phyloP scores from a whole-genome alignment of 768 basidiomycete species.

The Tricholoma sp. region DNA sequence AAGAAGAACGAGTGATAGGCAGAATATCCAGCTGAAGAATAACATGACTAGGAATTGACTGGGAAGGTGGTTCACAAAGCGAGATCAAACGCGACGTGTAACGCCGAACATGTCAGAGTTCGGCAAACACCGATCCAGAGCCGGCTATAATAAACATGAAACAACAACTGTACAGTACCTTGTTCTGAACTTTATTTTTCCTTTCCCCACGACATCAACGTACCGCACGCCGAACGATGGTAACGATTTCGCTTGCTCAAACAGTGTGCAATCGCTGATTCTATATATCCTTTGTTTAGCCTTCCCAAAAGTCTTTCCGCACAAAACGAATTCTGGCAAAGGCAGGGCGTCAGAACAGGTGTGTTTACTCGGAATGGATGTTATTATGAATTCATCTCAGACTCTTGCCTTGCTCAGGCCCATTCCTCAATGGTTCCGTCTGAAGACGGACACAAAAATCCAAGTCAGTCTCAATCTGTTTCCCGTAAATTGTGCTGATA shows the following conservation, averaged over 20 bases:
- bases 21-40: constrained; percentile 41
- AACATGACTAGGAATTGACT: too few relatives aligned
- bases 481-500: constrained; percentile 1
- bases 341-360: constrained; percentile 95
- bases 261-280: constrained; percentile 6
- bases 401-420: constrained; percentile 48
- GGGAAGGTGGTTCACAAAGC: constrained; percentile 10
- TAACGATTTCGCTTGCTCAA: constrained; percentile 17
- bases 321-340: constrained; percentile 98
- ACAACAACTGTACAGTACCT: constrained; percentile 31
- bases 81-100: not conserved
- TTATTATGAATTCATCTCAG: not conserved
- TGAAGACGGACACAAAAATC: constrained; percentile 94
- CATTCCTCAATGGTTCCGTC: constrained; percentile 99
- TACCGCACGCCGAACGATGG: constrained; percentile 36
- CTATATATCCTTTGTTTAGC: constrained; percentile 44
- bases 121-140: constrained; percentile 9
- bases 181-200: constrained; percentile 27
- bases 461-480: constrained; percentile 49
- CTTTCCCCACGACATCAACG: constrained; percentile 23
- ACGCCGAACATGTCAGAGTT: not conserved
- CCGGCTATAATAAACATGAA: constrained; percentile 3
- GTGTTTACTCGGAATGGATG: constrained; percentile 16
- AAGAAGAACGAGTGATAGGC: constrained; percentile 41
- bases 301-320: constrained; percentile 98